Percentiles rank a stretch among this genome's conserved stretches.
phyloP scores from a whole-genome alignment of 2,329 filamentous ascomycete species.

The Tolypocladium tropicale region DNA sequence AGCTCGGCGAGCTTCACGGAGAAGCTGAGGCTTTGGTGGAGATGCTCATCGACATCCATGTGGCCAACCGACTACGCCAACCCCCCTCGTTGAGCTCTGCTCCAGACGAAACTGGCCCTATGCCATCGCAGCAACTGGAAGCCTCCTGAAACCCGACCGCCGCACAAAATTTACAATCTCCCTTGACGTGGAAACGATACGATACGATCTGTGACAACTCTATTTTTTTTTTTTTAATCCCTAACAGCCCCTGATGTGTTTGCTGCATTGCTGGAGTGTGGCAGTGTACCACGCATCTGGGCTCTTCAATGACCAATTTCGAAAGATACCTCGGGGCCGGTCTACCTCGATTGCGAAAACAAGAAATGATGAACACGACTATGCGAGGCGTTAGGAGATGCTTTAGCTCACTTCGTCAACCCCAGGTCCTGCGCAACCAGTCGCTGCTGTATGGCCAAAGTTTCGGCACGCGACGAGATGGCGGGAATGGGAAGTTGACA shows the following conservation, averaged over 20 bases:
- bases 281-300: slow-evolving; percentile 1
- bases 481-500: not conserved
- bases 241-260: not conserved
- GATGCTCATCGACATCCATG: slow-evolving; percentile 40
- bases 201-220: not conserved
- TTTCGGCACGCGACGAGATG: not conserved
- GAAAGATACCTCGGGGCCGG: slow-evolving; percentile 19
- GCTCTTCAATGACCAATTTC: slow-evolving; percentile 9
- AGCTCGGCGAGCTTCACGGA: slow-evolving; percentile 34
- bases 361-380: slow-evolving; percentile 13
- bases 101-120: slow-evolving; percentile 27
- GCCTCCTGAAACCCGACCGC: slow-evolving; percentile 1
- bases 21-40: slow-evolving; percentile 44
- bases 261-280: not conserved
- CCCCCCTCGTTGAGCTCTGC: slow-evolving; percentile 13
- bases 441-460: not conserved
- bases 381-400: slow-evolving; percentile 15
- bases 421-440: not conserved
- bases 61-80: slow-evolving; percentile 24
- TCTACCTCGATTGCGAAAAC: slow-evolving; percentile 10
- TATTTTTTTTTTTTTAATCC: not conserved
- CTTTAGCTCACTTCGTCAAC: not conserved
- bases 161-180: not conserved
- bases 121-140: slow-evolving; percentile 17
- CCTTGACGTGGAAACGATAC: too few relatives aligned